These are phyloP conservation scores for Trichosporon sp. DNA, from an alignment of 1,284 basidiomycete species.

Conservation along the genomic window DNA sequence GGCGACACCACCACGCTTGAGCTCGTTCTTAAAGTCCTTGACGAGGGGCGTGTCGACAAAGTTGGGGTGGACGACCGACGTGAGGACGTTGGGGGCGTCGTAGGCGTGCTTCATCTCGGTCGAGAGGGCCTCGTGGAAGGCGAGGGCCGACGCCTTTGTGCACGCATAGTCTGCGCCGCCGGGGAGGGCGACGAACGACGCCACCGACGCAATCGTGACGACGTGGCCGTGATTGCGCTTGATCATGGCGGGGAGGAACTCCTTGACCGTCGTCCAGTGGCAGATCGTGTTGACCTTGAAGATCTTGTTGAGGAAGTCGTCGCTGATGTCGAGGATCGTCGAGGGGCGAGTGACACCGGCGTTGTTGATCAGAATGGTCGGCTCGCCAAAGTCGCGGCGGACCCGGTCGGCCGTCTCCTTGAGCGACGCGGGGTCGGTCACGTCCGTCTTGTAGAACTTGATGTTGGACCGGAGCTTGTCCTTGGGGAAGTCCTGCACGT, in stretches of 20 bases:
- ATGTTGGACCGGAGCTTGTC: not conserved
- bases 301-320: constrained; percentile 8
- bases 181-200: constrained; percentile 12
- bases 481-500: constrained; percentile 7
- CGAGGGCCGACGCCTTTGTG: constrained; percentile 11
- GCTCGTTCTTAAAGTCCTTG: constrained; percentile 2
- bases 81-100: constrained; percentile 11
- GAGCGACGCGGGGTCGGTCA: constrained; percentile 8
- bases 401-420: constrained; percentile 1
- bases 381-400: constrained; percentile 8
- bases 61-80: constrained; percentile 13
- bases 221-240: constrained; percentile 17
- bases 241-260: constrained; percentile 14
- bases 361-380: constrained; percentile 15
- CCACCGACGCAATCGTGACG: constrained; percentile 14
- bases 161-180: constrained; percentile 8
- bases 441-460: constrained; percentile 10
- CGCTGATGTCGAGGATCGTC: constrained; percentile 11
- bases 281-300: constrained; percentile 15
- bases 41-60: constrained; percentile 13
- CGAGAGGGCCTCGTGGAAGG: constrained; percentile 10
- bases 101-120: constrained; percentile 11
- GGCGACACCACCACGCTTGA: constrained; percentile 6
- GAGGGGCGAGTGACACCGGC: constrained; percentile 10
- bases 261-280: constrained; percentile 13